Percentiles rank a stretch among this genome's conserved stretches.
These are phyloP conservation scores for Cryptococcus neoformans DNA, from an alignment of 1,284 basidiomycete species.

Conservation along the genomic window DNA sequence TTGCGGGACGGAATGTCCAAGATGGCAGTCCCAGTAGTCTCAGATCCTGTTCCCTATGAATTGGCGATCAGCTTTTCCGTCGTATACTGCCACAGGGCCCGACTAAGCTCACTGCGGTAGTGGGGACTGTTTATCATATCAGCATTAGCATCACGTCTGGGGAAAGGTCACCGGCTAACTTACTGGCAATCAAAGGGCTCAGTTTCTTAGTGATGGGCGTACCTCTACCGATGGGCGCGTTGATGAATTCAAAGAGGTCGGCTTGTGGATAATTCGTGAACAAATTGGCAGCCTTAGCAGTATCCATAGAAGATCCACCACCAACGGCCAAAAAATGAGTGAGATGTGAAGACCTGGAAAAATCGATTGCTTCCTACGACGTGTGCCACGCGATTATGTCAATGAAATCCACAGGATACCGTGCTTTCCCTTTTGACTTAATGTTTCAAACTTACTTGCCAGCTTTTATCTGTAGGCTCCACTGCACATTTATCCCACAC, in stretches of 20 bases:
- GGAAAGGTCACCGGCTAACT: slow-evolving; percentile 15
- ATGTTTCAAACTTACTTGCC: slow-evolving; percentile 33
- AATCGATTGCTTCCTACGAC: slow-evolving; percentile 80
- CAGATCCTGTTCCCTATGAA: slow-evolving; percentile 73
- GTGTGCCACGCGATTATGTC: background rate
- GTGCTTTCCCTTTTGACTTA: too few species aligned
- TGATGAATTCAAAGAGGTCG: slow-evolving; percentile 93
- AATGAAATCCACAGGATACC: background rate
- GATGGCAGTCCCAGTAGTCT: slow-evolving; percentile 97
- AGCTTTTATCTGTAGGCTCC: slow-evolving; percentile 81
- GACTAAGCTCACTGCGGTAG: slow-evolving; percentile 65
- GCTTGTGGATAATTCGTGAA: slow-evolving; percentile 76
- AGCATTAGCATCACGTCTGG: background rate
- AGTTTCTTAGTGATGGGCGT: slow-evolving; percentile 73
- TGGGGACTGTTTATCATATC: slow-evolving; percentile 62
- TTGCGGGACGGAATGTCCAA: slow-evolving; percentile 76
- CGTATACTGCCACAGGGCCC: background rate
- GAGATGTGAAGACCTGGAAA: slow-evolving; percentile 80
- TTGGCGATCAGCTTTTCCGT: background rate
- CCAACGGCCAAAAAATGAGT: slow-evolving; percentile 94
- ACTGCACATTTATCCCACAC: slow-evolving; percentile 80
- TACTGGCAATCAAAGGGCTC: slow-evolving; percentile 78
- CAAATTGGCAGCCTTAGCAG: slow-evolving; percentile 88
- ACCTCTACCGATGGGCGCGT: slow-evolving; percentile 93
- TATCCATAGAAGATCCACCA: slow-evolving; percentile 94